phyloP scores from a whole-genome alignment of 2,329 filamentous ascomycete genomes.

The Ophiocordyceps camponoti-rufipedis region DNA sequence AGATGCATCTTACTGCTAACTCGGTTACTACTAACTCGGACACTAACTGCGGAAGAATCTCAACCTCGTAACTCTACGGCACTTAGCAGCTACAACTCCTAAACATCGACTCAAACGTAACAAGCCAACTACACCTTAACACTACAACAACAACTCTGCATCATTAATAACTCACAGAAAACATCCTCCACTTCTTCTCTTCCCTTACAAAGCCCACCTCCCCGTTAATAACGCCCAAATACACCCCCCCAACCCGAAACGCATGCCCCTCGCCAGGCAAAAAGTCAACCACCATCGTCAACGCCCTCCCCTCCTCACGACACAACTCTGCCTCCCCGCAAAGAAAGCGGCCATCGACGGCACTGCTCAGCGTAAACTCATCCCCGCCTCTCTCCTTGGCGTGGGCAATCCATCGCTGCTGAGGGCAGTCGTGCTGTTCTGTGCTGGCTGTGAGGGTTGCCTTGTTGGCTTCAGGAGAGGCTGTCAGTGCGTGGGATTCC shows the following conservation, averaged over 20 bases:
- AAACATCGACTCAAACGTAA: too few relatives aligned
- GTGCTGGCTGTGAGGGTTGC: background rate
- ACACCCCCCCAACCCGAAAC: conserved; percentile 1
- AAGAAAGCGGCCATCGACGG: conserved; percentile 7
- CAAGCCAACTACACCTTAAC: too few relatives aligned
- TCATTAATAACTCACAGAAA: too few relatives aligned
- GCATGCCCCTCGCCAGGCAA: conserved; percentile 5
- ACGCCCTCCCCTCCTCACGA: conserved; percentile 1
- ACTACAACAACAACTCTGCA: too few relatives aligned
- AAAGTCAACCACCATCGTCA: conserved; percentile 6
- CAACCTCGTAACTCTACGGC: too few relatives aligned
- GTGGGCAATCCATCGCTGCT: conserved; percentile 32
- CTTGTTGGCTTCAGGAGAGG: conserved; percentile 9
- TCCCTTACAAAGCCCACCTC: too few relatives aligned
- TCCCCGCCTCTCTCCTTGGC: conserved; percentile 11
- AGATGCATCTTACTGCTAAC: too few relatives aligned
- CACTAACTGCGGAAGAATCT: too few relatives aligned
- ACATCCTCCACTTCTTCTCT: too few relatives aligned
- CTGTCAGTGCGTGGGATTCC: conserved; percentile 22
- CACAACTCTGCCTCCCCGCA: conserved; percentile 3
- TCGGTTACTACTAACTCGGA: too few relatives aligned
- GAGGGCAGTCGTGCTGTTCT: conserved; percentile 15
- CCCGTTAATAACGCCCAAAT: too few relatives aligned
- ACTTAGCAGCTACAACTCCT: too few relatives aligned
- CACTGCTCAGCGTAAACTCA: conserved; percentile 10